These are phyloP conservation scores for Triticum urartu DNA, from an alignment of 176 grass and related monocot species.

Conservation along the genomic window DNA sequence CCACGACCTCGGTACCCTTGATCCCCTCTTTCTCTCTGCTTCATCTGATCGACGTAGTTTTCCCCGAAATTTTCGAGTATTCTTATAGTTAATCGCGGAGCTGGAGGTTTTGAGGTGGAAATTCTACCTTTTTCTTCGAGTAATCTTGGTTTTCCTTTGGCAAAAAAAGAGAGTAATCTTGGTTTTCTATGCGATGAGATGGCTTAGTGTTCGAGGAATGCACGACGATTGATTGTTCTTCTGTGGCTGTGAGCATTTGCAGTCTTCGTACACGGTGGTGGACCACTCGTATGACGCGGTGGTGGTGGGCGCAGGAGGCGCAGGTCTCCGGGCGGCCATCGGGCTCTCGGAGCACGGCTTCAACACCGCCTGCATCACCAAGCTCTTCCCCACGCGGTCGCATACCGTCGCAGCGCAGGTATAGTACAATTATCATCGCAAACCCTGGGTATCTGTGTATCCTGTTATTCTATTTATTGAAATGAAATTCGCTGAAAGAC, in stretches of 20 bases:
- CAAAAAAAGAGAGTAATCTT: no score
- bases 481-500: background rate
- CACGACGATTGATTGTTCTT: background rate
- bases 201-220: background rate
- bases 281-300: conserved; percentile 94
- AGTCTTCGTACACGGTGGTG: conserved; percentile 75
- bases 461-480: background rate
- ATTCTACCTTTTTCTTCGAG: background rate
- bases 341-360: conserved; percentile 87
- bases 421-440: conserved; percentile 19
- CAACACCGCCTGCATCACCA: conserved; percentile 95
- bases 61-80: background rate
- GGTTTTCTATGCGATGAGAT: background rate
- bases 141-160: background rate
- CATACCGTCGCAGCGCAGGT: conserved; percentile 93
- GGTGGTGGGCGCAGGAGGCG: conserved; percentile 86
- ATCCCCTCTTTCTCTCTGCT: background rate
- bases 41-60: background rate
- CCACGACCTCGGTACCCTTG: conserved; percentile 55
- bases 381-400: conserved; percentile 89
- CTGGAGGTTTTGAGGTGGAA: background rate
- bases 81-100: background rate
- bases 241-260: conserved; percentile 20
- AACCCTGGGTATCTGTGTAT: background rate
- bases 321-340: conserved; percentile 81